Conservation (phyloP, 139 green algal genomes). For the Microglena sp. region DNA sequence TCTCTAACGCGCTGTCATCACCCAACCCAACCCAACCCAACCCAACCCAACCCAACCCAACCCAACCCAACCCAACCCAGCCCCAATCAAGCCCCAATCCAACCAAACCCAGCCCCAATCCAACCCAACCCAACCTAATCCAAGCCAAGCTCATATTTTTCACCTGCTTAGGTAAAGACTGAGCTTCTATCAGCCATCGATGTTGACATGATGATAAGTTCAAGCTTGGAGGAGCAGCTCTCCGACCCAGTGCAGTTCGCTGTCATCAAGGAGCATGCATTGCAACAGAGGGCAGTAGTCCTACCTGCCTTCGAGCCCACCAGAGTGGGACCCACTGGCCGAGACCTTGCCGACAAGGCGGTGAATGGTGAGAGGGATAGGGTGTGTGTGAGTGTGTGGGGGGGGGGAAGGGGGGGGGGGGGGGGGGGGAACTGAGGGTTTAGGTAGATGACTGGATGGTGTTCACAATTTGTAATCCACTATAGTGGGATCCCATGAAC, state of each 20-base stretch:
- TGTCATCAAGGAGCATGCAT: too few relatives aligned
- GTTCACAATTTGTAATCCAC: slow-evolving; percentile 29
- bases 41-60: neutral
- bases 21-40: neutral
- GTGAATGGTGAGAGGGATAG: slow-evolving; percentile 11
- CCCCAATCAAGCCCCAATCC: neutral
- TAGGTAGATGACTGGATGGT: too few relatives aligned
- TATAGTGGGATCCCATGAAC: neutral
- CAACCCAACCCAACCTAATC: neutral
- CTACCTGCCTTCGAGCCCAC: slow-evolving; percentile 31
- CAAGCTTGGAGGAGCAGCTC: slow-evolving; percentile 10
- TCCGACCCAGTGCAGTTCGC: neutral
- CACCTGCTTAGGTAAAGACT: neutral
- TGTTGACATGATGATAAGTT: slow-evolving; percentile 34
- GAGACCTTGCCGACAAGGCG: slow-evolving; percentile 1
- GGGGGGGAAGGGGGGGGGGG: too few relatives aligned
- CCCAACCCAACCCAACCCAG: neutral
- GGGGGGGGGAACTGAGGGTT: too few relatives aligned
- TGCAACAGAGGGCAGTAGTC: slow-evolving; percentile 11
- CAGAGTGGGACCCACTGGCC: slow-evolving; percentile 1
- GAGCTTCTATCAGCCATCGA: slow-evolving; percentile 12
- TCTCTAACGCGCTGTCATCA: neutral
- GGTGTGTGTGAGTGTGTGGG: too few relatives aligned
- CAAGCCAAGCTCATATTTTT: neutral
- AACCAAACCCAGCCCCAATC: neutral